These are phyloP conservation scores for Solanum pennellii DNA, from an alignment of 257 asterid genomes.

Conservation along the genomic window DNA sequence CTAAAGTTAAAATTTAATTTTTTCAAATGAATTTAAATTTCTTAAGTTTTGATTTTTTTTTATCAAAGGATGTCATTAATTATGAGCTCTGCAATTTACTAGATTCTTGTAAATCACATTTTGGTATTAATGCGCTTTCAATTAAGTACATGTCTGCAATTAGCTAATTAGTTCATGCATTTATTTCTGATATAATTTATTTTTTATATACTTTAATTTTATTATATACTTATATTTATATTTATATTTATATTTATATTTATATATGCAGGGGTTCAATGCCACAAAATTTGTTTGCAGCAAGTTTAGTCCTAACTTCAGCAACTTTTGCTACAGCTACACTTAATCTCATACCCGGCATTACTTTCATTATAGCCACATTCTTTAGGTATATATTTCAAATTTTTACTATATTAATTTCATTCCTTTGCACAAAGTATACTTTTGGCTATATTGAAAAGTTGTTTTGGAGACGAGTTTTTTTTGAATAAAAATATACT, in stretches of 20 bases:
- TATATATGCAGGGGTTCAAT: conserved; percentile 31
- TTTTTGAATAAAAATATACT: too few species aligned
- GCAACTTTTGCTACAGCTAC: conserved; percentile 42
- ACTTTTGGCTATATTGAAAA: background rate
- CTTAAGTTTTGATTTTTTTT: background rate
- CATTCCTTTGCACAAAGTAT: background rate
- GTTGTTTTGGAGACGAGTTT: background rate
- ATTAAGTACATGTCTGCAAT: background rate
- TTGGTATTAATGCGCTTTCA: background rate
- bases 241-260: background rate
- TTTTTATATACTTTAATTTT: background rate
- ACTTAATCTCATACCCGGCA: conserved; percentile 32
- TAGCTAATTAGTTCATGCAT: background rate
- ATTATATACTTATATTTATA: background rate
- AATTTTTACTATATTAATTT: background rate
- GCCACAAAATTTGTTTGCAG: conserved; percentile 38
- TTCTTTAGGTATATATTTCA: conserved; percentile 28
- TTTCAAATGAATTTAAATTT: background rate
- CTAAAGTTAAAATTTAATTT: background rate
- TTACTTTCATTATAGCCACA: conserved; percentile 32
- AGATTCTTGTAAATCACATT: background rate
- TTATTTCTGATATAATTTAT: background rate
- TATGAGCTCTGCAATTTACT: background rate
- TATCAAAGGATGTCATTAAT: background rate
- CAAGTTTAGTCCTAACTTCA: conserved; percentile 36